Evolutionary conservation across 1,284 basidiomycete species (phyloP), one percentile per base, ranked within the genome.

Genomic region (Pseudomicrostroma phylloplanum): DNA sequence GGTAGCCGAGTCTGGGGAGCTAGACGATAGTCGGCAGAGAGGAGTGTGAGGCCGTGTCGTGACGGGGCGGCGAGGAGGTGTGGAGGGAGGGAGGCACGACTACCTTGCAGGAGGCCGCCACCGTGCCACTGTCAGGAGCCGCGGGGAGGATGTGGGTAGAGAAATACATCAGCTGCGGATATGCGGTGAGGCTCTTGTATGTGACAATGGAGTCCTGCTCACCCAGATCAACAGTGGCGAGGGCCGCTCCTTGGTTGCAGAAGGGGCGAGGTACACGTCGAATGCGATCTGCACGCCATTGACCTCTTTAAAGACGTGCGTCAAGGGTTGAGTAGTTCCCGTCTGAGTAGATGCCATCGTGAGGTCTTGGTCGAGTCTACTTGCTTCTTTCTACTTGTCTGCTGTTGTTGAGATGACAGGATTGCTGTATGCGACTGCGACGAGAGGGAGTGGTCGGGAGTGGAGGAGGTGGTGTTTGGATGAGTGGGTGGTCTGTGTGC

Each of bases 1-100:
- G 71, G 67, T 12, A 73, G 25, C 12, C 71, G 60, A 8, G 58
- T 63, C 59, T 74, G 73, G 2, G 71, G 71, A 11, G 72, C 73
- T 40, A 71, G 62, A 19, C 69, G 61, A 57, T 73, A 74, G 57
- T 76, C 73, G n/a, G 51, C 51, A 3, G 51, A 54, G 25, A 54
- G 4, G 48, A 30, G 19, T 40, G 36, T 25, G 41, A 57, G 12
- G 9, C 41, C 41, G 21, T 41, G 43, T 39, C 46, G 17, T 7
- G 19, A 3, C 4, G 23, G 13, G 25, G 56, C 56, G 21, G 21
- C 40, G 19, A 23, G 19, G 12, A 43, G 15, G 23, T 57, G 56
- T 12, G 26, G 40, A 3, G 56, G 19, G 41, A 42, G 9, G 12
- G n/a, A 55, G 42, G 54, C 39, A 6, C 49, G 51, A 13, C 59